Conservation (phyloP, 2,329 filamentous ascomycete species). For the Grosmannia clavigera region DNA sequence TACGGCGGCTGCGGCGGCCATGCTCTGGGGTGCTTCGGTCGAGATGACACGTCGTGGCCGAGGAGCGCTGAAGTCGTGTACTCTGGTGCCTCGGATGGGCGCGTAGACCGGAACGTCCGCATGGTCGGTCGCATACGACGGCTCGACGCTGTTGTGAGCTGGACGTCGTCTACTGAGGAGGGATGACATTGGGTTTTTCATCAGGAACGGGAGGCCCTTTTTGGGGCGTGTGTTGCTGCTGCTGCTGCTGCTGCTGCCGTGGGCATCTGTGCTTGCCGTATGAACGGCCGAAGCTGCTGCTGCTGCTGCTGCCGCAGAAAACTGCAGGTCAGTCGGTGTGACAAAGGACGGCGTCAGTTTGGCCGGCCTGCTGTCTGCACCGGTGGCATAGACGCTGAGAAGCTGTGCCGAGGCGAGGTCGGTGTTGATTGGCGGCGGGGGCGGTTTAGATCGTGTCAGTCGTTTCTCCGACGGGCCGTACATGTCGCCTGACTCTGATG, state of each 20-base stretch:
- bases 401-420: conserved; percentile 19
- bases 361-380: neutral
- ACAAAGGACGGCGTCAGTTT: conserved; percentile 31
- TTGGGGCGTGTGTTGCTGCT: conserved; percentile 29
- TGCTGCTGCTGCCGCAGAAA: conserved; percentile 22
- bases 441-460: conserved; percentile 19
- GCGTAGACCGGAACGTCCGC: conserved; percentile 41
- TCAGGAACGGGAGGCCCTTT: conserved; percentile 42
- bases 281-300: conserved; percentile 21
- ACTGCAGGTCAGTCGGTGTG: conserved; percentile 36
- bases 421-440: conserved; percentile 24
- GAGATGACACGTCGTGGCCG: conserved; percentile 31
- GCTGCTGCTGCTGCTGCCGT: conserved; percentile 22
- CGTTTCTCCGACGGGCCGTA: conserved; percentile 14
- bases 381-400: conserved; percentile 4
- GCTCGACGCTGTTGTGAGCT: conserved; percentile 34
- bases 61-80: conserved; percentile 55
- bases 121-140: conserved; percentile 27
- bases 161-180: conserved; percentile 44
- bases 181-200: conserved; percentile 46
- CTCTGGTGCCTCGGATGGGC: conserved; percentile 50
- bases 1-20: conserved; percentile 4
- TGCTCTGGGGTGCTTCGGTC: conserved; percentile 13
- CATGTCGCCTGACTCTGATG: neutral
- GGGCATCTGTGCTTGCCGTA: neutral